Percentiles rank a stretch among this genome's conserved stretches.
These are phyloP conservation scores for Avena sativa DNA, from an alignment of 176 grass and related monocot genomes.

Conservation along the genomic window DNA sequence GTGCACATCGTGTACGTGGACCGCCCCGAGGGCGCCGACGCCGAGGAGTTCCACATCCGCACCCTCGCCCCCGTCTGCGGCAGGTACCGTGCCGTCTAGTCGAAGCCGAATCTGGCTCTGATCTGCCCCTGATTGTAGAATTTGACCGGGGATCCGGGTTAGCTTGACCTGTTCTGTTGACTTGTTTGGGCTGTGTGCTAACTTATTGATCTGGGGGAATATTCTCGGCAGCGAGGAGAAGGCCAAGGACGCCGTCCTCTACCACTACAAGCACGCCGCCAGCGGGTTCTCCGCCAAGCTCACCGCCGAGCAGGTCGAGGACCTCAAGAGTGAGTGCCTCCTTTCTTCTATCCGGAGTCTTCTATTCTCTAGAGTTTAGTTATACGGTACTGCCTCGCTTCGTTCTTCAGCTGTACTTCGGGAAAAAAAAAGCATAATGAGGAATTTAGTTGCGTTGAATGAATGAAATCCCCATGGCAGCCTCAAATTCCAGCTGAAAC, in stretches of 20 bases:
- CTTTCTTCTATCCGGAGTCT: background rate
- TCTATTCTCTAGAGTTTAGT: no score
- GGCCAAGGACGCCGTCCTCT: slow-evolving; percentile 72
- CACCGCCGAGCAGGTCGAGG: slow-evolving; percentile 72
- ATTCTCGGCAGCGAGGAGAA: slow-evolving; percentile 63
- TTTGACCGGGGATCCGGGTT: background rate
- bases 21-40: slow-evolving; percentile 66
- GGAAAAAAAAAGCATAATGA: no score
- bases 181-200: background rate
- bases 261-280: slow-evolving; percentile 90
- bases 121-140: background rate
- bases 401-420: no score
- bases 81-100: slow-evolving; percentile 42
- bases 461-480: no score
- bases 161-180: background rate
- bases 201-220: slow-evolving; percentile 33
- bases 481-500: background rate
- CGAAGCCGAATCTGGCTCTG: background rate
- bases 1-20: slow-evolving; percentile 85
- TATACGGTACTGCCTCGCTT: no score
- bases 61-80: slow-evolving; percentile 74
- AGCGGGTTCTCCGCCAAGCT: slow-evolving; percentile 91
- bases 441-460: background rate
- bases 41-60: slow-evolving; percentile 90
- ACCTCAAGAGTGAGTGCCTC: slow-evolving; percentile 72